These are phyloP conservation scores for Friedmanniomyces endolithicus DNA, from an alignment of 495 filamentous ascomycete species.

Conservation along the genomic window DNA sequence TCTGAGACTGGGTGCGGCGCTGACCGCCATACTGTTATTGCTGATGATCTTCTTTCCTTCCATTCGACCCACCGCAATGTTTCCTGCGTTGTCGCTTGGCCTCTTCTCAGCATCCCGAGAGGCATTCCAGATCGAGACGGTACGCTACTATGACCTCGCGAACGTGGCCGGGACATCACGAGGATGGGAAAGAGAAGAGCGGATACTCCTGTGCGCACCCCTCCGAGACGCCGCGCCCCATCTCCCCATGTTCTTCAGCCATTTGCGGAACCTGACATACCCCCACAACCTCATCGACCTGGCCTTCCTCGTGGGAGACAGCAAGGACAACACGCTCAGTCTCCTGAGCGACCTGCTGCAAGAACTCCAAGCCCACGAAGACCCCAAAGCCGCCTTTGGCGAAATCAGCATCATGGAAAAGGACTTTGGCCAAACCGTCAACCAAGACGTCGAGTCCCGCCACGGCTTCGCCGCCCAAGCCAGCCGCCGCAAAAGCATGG, in stretches of 20 bases:
- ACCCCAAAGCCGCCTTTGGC: conserved; percentile 72
- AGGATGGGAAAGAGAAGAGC: conserved; percentile 90
- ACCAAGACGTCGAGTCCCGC: conserved; percentile 93
- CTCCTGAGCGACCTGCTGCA: conserved; percentile 61
- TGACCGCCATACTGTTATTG: conserved; percentile 46
- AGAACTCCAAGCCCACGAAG: conserved; percentile 65
- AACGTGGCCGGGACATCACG: conserved; percentile 78
- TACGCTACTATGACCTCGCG: conserved; percentile 90
- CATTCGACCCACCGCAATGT: conserved; percentile 49
- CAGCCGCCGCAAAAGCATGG: conserved; percentile 88
- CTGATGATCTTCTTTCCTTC: conserved; percentile 60
- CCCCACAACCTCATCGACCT: conserved; percentile 93
- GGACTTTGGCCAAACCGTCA: conserved; percentile 96
- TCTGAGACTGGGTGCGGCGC: conserved; percentile 45
- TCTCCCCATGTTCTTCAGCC: conserved; percentile 95
- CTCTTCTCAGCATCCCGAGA: conserved; percentile 50
- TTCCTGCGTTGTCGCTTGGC: conserved; percentile 53
- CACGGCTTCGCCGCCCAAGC: conserved; percentile 98
- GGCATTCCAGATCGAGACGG: conserved; percentile 75
- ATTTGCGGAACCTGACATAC: conserved; percentile 92
- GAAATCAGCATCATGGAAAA: conserved; percentile 98
- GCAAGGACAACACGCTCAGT: conserved; percentile 77
- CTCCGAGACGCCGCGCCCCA: conserved; percentile 88
- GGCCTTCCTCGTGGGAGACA: conserved; percentile 95
- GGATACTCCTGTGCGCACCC: conserved; percentile 89